Base-by-base conservation (phyloP, 495 filamentous ascomycete genomes). In the Penicillium paradoxum region DNA sequence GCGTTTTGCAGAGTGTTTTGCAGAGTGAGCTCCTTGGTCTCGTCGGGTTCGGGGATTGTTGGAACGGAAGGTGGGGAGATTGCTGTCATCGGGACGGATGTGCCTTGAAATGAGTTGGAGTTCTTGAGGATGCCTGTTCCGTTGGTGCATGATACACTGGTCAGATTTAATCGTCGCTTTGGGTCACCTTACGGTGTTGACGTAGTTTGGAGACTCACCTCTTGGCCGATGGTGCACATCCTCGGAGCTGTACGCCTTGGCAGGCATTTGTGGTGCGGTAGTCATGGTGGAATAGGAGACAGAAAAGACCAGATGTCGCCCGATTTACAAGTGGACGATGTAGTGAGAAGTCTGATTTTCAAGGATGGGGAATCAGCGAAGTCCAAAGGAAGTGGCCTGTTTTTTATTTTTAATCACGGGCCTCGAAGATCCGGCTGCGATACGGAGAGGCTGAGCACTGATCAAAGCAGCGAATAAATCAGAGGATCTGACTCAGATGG, bases 1-100 rank as follows among this genome's bases (percentile, higher is more conserved):
- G 93, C 91, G 72, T 98, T 98, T 60, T 88, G 81, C 54, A 96
- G 81, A 10, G 93, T 98, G 72, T 98, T 98, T 66, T 89, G 84
- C 38, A 96, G 81, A 11, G 89, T 91, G 49, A 97, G 74, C 52
- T 98, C 93, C 66, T 95, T 91, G 51, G 89, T 72, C 44, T 74
- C 72, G 45, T 61, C 62, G 10, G 63, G 44, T 33, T 71, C 68
- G 4, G 64, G 39, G n/a, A 62, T 39, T 6, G 63, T 40, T 44
- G 67, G 58, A 56, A 73, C 49, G 44, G 52, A 51, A 45, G 57
- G 64, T 60, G 52, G 54, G 57, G 64, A 47, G 55, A 59, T 51
- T 46, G 55, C 45, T 24, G 47, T 34, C 19, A 51, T 36, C n/a
- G 47, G 46, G 19, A 51, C 30, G 25, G 51, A 43, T 15, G 39